Evolutionary conservation across 345 rosid species (phyloP).

Genomic region (Hypericum perforatum): DNA sequence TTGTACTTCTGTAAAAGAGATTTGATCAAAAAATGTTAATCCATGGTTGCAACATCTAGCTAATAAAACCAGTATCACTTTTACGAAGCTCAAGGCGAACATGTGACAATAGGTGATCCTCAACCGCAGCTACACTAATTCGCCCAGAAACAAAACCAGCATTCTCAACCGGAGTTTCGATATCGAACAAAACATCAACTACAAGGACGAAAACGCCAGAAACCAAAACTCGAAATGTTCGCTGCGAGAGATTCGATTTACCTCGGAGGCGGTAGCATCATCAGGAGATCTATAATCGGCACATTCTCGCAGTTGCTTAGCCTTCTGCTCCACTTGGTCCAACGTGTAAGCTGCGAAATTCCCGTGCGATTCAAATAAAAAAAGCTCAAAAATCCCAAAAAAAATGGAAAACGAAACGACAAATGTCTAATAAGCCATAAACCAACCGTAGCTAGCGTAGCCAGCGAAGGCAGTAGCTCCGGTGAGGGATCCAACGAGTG

Average conservation of each 20-base stretch:
- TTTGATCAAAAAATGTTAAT: slow-evolving; percentile 1
- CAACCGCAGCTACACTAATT: too few relatives aligned
- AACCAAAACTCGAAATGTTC: not conserved
- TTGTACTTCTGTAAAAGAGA: slow-evolving; percentile 51
- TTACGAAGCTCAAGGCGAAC: too few relatives aligned
- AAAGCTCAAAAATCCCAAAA: not conserved
- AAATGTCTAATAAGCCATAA: not conserved
- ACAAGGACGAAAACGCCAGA: not conserved
- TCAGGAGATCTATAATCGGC: slow-evolving; percentile 22
- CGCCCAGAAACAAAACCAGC: not conserved
- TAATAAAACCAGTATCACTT: too few relatives aligned
- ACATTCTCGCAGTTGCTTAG: slow-evolving; percentile 54
- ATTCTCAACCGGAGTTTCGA: not conserved
- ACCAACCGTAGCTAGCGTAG: slow-evolving; percentile 58
- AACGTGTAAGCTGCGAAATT: slow-evolving; percentile 48
- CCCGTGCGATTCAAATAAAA: not conserved
- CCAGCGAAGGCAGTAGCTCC: slow-evolving; percentile 51
- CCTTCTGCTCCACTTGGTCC: slow-evolving; percentile 63
- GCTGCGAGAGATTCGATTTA: slow-evolving; percentile 16
- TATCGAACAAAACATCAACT: not conserved
- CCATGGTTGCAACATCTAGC: not conserved
- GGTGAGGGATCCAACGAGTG: slow-evolving; percentile 38
- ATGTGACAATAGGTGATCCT: too few relatives aligned
- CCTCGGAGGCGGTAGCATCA: slow-evolving; percentile 45
- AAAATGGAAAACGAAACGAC: not conserved